phyloP scores from a whole-genome alignment of 345 rosid species.

The Fremontodendron californicum region DNA sequence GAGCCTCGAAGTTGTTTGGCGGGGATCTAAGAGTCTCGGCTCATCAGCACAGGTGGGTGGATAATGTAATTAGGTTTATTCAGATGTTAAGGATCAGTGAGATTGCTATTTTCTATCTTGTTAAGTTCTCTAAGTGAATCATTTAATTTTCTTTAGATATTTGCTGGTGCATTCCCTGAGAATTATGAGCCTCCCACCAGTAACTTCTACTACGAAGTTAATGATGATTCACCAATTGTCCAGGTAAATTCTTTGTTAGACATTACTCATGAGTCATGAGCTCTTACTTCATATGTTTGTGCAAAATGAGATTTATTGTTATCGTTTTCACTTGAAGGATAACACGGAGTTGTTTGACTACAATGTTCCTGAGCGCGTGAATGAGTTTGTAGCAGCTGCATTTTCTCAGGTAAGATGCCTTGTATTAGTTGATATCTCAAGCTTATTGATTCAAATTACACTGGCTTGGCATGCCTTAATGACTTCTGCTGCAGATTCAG shows the following conservation, averaged over 20 bases:
- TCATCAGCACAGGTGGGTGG: constrained; percentile 44
- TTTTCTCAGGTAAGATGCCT: constrained; percentile 38
- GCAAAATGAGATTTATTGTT: not conserved
- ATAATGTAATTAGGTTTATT: not conserved
- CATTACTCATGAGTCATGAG: not conserved
- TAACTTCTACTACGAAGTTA: constrained; percentile 46
- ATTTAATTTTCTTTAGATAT: constrained; percentile 30
- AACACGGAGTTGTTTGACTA: constrained; percentile 44
- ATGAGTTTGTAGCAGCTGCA: constrained; percentile 50
- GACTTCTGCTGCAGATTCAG: constrained; percentile 8
- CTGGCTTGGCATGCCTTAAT: not conserved
- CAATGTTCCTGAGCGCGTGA: constrained; percentile 46
- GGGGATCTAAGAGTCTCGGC: constrained; percentile 48
- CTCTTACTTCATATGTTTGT: not conserved
- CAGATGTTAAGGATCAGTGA: not conserved
- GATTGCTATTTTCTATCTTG: not conserved
- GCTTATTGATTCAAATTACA: not conserved
- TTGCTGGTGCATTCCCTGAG: constrained; percentile 50
- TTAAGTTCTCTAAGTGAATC: not conserved
- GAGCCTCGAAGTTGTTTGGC: constrained; percentile 53
- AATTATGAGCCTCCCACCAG: constrained; percentile 51
- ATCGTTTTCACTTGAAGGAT: constrained; percentile 34
- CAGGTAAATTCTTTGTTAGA: constrained; percentile 30
- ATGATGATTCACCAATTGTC: constrained; percentile 29
- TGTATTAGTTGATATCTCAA: not conserved